Conservation (phyloP, 345 rosid species). For the Combretum micranthum region DNA sequence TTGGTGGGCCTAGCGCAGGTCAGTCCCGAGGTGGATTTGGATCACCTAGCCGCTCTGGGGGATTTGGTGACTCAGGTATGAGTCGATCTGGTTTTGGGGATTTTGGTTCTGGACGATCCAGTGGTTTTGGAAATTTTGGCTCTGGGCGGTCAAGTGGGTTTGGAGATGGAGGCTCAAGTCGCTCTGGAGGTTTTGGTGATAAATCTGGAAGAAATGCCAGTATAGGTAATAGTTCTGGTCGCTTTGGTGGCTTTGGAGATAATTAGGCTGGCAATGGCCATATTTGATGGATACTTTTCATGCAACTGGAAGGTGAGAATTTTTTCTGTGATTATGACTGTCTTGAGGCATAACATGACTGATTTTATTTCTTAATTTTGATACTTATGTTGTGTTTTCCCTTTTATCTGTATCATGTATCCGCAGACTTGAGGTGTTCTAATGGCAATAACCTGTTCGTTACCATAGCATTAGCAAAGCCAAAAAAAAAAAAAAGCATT, state of each 20-base stretch:
- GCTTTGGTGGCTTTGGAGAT: conserved; percentile 12
- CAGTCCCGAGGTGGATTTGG: conserved; percentile 13
- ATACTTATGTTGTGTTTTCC: too few species aligned
- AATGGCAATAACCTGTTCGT: too few species aligned
- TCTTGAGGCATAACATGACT: too few species aligned
- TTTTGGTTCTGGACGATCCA: conserved; percentile 26
- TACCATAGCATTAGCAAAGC: too few species aligned
- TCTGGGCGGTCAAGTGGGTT: conserved; percentile 35
- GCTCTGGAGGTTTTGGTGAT: conserved; percentile 14
- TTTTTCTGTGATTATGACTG: not conserved
- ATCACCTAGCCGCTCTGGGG: conserved; percentile 8
- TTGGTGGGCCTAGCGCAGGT: conserved; percentile 23
- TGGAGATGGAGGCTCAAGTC: conserved; percentile 14
- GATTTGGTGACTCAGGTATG: conserved; percentile 19
- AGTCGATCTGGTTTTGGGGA: conserved; percentile 34
- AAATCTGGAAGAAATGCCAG: conserved; percentile 1
- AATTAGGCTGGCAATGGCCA: conserved; percentile 2
- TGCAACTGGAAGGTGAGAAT: conserved; percentile 9
- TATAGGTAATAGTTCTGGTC: conserved; percentile 2
- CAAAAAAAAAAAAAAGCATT: too few species aligned
- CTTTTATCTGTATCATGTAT: too few species aligned
- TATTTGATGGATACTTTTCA: not conserved
- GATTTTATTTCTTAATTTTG: too few species aligned
- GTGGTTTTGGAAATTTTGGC: conserved; percentile 37
- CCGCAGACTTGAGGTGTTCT: too few species aligned